Base-by-base conservation (phyloP, 2,329 filamentous ascomycete species). In the Biscogniauxia sp. region DNA sequence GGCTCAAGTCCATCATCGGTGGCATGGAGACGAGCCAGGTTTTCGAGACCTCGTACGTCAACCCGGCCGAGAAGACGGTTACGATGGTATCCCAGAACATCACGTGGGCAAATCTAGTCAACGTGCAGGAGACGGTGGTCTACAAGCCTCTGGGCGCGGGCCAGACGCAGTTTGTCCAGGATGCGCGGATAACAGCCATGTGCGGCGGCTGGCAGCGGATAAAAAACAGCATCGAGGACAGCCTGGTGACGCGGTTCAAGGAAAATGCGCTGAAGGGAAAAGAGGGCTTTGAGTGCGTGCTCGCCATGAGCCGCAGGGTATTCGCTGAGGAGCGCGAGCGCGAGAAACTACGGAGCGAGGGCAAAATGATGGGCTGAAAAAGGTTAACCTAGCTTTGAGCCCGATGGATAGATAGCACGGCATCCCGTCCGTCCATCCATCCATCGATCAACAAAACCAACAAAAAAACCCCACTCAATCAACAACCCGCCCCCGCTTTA, bases 121-220 rank as follows among this genome's bases (percentile, higher is more conserved):
- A 86, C 72, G 93, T 97, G 53, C 91, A 93, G 75, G 95, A 99
- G 80, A 97, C 94, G 19, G 93, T 97, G 65, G 82, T 90, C 59
- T 98, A 98, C 79, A 83, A 84, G 68, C 93, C 92, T 0, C 70
- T 81, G 53, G 74, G 73, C 73, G 71, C 76, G 74, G 76, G 76
- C 72, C 82, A 84, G 75, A 99, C 95, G 2, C 84, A 89, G 64
- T 98, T 99, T 73, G 83, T 87, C 54, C 95, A 99, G 80, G 88
- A 92, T 63, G 95, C 95, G 49, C 88, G 93, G 77, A 94, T 99
- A 73, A 97, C 93, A 1, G 95, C 95, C 0, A 81, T 98, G 9
- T 97, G 93, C 76, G 94, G 95, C 68, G 95, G 95, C 64, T 99
- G 95, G 93, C 92, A 97, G 79, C 92, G 93, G 74, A 93, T 98